Conservation (phyloP, 1,139 yeast species). For the Suhomyces atakaporum region DNA sequence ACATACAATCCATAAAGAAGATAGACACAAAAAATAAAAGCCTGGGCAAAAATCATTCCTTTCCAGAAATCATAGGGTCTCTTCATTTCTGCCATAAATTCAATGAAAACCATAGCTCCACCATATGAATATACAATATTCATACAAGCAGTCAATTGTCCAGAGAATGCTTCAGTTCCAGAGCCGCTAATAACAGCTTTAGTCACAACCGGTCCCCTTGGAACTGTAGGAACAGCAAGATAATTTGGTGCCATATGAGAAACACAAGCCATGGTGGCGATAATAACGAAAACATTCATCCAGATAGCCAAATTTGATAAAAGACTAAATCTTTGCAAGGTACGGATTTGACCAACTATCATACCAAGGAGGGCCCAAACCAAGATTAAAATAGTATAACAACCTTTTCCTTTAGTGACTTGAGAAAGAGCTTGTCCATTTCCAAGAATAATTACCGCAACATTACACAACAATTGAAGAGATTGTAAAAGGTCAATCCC, state of each 20-base stretch:
- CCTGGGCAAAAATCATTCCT: constrained; percentile 5
- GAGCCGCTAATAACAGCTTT: constrained; percentile 2
- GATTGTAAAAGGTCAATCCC: constrained; percentile 5
- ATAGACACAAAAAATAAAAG: constrained; percentile 2
- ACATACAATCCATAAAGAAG: constrained; percentile 5
- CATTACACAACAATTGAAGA: constrained; percentile 6
- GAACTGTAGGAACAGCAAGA: not conserved
- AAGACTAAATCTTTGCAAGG: constrained; percentile 4
- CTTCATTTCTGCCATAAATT: constrained; percentile 7
- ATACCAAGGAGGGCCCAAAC: constrained; percentile 6
- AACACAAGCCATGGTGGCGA: constrained; percentile 6
- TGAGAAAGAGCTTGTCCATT: constrained; percentile 7
- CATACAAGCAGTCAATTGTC: constrained; percentile 5
- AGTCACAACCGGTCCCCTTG: constrained; percentile 3
- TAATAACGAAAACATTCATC: constrained; percentile 6
- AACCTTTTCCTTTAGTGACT: constrained; percentile 6
- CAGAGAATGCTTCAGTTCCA: constrained; percentile 1
- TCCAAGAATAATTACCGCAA: constrained; percentile 6
- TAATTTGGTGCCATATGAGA: constrained; percentile 6
- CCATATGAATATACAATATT: constrained; percentile 5
- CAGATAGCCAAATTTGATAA: constrained; percentile 5
- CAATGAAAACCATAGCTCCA: constrained; percentile 6
- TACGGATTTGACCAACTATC: constrained; percentile 6
- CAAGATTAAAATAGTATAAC: constrained; percentile 4
- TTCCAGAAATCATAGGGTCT: constrained; percentile 7